phyloP scores from a whole-genome alignment of 2,329 filamentous ascomycete species.

The Arthrobotrys conoides region DNA sequence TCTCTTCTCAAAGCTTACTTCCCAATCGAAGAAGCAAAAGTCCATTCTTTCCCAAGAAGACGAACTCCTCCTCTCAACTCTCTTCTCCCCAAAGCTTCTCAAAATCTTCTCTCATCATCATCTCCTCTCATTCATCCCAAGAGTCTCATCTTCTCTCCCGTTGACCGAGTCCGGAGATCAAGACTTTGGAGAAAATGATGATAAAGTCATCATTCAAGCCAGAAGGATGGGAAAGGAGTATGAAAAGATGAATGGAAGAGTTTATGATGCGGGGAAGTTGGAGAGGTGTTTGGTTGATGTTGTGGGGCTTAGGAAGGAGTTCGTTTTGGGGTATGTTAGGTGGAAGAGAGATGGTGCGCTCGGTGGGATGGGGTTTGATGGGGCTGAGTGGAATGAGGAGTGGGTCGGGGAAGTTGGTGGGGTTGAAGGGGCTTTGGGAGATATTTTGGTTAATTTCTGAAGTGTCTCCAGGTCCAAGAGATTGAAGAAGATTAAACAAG shows the following conservation, averaged over 20 bases:
- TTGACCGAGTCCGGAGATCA: not conserved
- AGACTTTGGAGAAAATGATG: conserved; percentile 10
- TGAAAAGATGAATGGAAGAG: conserved; percentile 38
- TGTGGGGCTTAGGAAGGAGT: conserved; percentile 29
- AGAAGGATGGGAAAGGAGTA: conserved; percentile 33
- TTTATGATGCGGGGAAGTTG: conserved; percentile 53
- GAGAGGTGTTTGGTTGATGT: conserved; percentile 37
- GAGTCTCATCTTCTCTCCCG: not conserved
- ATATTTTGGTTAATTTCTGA: conserved; percentile 50
- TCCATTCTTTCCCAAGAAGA: conserved; percentile 28
- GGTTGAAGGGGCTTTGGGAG: conserved; percentile 40
- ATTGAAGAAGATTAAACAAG: no score
- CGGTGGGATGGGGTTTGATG: conserved; percentile 34
- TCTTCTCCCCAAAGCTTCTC: conserved; percentile 33
- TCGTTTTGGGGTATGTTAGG: conserved; percentile 35
- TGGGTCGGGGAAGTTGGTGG: conserved; percentile 53
- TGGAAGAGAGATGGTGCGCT: conserved; percentile 46
- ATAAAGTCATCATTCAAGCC: conserved; percentile 18
- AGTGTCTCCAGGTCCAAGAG: not conserved
- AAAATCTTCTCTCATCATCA: conserved; percentile 29
- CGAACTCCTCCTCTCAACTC: conserved; percentile 17
- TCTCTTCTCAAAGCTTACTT: conserved; percentile 44
- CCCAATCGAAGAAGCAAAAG: conserved; percentile 3
- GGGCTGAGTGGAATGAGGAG: conserved; percentile 56
- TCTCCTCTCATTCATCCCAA: conserved; percentile 23